Base-by-base conservation (phyloP, 257 asterid species). In the Orobanche coerulescens region DNA sequence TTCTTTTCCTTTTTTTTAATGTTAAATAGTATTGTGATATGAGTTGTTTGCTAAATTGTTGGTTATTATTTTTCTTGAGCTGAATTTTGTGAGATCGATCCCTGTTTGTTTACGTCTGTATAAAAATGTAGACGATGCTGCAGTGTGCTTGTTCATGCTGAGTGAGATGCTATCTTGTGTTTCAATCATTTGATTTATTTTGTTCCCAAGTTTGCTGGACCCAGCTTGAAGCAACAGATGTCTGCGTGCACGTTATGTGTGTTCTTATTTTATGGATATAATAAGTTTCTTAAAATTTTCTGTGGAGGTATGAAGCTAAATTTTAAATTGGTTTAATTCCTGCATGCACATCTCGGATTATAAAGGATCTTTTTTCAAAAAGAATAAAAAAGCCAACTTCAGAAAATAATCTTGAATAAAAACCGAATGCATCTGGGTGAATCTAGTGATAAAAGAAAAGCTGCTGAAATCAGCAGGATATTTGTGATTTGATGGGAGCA, bases 191-290 rank as follows among this genome's bases (percentile, higher is more conserved):
- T 61, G 63, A 28, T 58, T 59, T 60, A n/a, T 37, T 15, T 30
- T 10, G 26, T 47, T 65, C 70, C 76, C 76, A 37, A 70, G 61
- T 61, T 70, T 55, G 47, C 55, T 70, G 76, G 76, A 56, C 65
- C 28, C 59, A 73, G 61, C 46, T 62, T 43, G 55, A 62, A 42
- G 42, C 39, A 44, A 22, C 33, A 30, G 56, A 69, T 69, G 62
- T 22, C 48, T 43, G 54, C 15, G 3, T 25, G 13, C 6, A 9
- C 12, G 50, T 43, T 40, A 6, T 31, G 13, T 31, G 14, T 48
- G 26, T 49, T 2, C 48, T 36, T 11, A 19, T 47, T 33, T 37
- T 9, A 28, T 33, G 54, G 34, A 28, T 0, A 40, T 13, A 7
- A 16, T 36, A 44, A 34, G 39, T 50, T 47, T 68, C 39, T 9